Percentiles rank a stretch among this genome's conserved stretches.
Evolutionary conservation across 169 alveolate genomes (phyloP).

Genomic region (Besnoitia besnoiti): DNA sequence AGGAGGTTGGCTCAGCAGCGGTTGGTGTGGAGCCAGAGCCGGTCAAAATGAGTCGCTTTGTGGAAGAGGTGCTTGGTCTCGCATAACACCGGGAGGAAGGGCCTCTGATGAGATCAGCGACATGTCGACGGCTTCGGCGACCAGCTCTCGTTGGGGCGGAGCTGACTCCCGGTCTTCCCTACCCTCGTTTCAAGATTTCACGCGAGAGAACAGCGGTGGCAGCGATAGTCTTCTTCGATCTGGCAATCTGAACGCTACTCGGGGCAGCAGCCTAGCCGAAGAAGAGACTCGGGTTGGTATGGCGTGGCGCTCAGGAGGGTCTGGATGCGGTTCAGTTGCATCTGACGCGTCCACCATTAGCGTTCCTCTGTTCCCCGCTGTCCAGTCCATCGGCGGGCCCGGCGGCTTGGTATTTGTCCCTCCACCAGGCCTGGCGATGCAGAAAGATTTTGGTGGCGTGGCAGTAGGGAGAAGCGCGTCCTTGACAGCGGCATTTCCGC

Average conservation of each 20-base stretch:
- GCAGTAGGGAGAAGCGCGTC: not conserved
- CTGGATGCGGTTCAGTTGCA: not conserved
- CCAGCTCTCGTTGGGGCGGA: not conserved
- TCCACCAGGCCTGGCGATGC: slow-evolving; percentile 11
- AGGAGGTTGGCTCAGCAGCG: not conserved
- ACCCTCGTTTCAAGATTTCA: not conserved
- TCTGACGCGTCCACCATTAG: not conserved
- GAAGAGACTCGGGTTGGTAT: not conserved
- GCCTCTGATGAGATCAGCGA: slow-evolving; percentile 17
- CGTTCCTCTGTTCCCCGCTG: too few relatives aligned
- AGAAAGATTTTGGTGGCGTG: not conserved
- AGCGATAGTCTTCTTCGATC: not conserved
- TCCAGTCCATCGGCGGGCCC: not conserved
- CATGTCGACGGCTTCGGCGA: slow-evolving; percentile 18
- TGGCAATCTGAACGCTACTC: not conserved
- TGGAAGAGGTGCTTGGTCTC: not conserved
- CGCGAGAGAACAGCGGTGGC: slow-evolving; percentile 20
- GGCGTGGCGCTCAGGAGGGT: slow-evolving; percentile 9
- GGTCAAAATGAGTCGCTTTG: not conserved
- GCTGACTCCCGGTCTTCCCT: not conserved
- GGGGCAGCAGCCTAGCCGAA: slow-evolving; percentile 2
- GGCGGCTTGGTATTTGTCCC: slow-evolving; percentile 4
- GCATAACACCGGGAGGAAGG: not conserved
- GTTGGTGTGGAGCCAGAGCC: not conserved
- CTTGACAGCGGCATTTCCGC: not conserved